These are phyloP conservation scores for Salmacisia buchloeana DNA, from an alignment of 1,284 basidiomycete species.

Conservation along the genomic window DNA sequence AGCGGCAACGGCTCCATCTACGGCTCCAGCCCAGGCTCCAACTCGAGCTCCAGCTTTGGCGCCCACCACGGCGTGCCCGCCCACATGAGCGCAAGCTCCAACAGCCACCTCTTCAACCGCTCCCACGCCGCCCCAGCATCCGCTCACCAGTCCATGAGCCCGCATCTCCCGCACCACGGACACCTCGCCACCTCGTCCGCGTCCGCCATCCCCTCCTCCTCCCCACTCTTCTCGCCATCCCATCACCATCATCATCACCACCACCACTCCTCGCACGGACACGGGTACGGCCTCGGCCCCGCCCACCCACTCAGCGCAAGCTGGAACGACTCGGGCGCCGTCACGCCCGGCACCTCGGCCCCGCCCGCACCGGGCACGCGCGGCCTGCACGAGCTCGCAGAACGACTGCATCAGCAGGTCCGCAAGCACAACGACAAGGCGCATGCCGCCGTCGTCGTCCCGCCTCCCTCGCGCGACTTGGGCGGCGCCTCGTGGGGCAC, in stretches of 20 bases:
- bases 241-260: not conserved
- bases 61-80: constrained; percentile 20
- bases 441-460: not conserved
- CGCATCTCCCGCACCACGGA: too few relatives aligned
- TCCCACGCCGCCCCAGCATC: too few relatives aligned
- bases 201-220: too few relatives aligned
- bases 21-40: not conserved
- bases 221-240: too few relatives aligned
- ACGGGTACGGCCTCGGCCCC: too few relatives aligned
- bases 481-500: constrained; percentile 5
- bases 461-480: not conserved
- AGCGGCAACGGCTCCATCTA: constrained; percentile 3
- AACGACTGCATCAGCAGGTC: constrained; percentile 1
- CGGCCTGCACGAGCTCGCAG: constrained; percentile 7
- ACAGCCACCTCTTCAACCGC: constrained; percentile 4
- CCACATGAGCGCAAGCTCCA: constrained; percentile 16
- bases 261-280: too few relatives aligned
- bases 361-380: constrained; percentile 1
- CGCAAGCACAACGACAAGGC: not conserved
- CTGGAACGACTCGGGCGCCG: not conserved
- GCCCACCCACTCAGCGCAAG: not conserved
- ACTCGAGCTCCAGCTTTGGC: constrained; percentile 11
- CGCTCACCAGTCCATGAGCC: too few relatives aligned
- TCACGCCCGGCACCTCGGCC: not conserved
- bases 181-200: too few relatives aligned